Conservation (phyloP, 2,329 filamentous ascomycete species). For the Shiraia sp. region DNA sequence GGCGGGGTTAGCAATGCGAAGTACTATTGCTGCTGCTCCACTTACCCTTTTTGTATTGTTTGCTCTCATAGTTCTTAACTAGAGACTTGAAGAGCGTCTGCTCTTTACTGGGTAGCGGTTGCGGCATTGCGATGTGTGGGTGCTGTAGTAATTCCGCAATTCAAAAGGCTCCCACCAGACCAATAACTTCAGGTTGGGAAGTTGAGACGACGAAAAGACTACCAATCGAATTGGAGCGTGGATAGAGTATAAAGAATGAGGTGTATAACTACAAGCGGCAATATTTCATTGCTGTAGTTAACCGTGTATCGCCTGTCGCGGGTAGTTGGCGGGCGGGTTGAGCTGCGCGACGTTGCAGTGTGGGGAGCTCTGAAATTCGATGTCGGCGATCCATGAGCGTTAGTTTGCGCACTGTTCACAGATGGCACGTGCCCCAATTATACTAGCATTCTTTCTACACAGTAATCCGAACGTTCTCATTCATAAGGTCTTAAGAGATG, state of each 20-base stretch:
- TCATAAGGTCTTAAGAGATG: no score
- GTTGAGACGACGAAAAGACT: constrained; percentile 4
- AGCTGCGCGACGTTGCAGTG: constrained; percentile 27
- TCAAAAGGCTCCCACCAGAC: constrained; percentile 13
- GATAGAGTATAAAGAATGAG: constrained; percentile 2
- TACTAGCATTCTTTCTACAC: not conserved
- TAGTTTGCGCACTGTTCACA: constrained; percentile 9
- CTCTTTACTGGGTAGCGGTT: constrained; percentile 83
- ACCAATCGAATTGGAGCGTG: not conserved
- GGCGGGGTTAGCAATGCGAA: constrained; percentile 26
- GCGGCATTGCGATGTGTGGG: constrained; percentile 61
- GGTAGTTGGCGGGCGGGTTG: constrained; percentile 8
- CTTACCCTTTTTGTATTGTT: constrained; percentile 89
- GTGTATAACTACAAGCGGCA: constrained; percentile 5
- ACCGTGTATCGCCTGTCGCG: not conserved
- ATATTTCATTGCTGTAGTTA: constrained; percentile 14
- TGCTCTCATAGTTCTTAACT: constrained; percentile 95
- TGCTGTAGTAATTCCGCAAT: constrained; percentile 8
- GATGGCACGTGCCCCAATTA: constrained; percentile 22
- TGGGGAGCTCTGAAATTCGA: constrained; percentile 41
- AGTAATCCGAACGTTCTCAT: no score
- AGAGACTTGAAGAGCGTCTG: constrained; percentile 91
- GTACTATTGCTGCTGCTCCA: constrained; percentile 7
- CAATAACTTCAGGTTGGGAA: constrained; percentile 14
- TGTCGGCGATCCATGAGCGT: constrained; percentile 29